phyloP scores from a whole-genome alignment of 139 green algal genomes.

The Nannochloris sp. region DNA sequence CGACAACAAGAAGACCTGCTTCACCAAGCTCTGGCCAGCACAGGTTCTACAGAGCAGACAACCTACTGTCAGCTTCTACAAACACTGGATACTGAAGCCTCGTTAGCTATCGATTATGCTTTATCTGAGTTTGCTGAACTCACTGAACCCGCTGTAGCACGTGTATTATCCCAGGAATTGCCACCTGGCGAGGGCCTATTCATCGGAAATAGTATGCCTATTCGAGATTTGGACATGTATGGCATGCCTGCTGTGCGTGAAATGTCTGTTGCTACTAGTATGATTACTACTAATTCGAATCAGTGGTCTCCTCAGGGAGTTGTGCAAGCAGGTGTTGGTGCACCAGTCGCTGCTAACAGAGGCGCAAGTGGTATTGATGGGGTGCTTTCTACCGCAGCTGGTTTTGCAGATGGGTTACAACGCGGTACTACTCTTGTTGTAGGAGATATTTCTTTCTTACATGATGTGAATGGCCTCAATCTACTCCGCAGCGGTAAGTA shows the following conservation, averaged over 20 bases:
- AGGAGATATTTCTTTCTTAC: conserved; percentile 96
- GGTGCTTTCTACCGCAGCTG: conserved; percentile 81
- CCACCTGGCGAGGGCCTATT: conserved; percentile 72
- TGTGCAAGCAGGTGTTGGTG: not conserved
- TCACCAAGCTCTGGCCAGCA: not conserved
- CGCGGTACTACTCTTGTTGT: conserved; percentile 80
- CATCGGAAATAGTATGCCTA: conserved; percentile 97
- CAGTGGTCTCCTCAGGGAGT: no score
- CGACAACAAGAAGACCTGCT: no score
- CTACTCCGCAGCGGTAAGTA: conserved; percentile 63
- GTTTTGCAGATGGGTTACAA: conserved; percentile 80
- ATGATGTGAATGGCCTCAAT: conserved; percentile 92
- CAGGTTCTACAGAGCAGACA: conserved; percentile 12
- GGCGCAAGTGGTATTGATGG: conserved; percentile 96
- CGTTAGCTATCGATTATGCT: conserved; percentile 25
- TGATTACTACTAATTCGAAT: no score
- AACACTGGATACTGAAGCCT: conserved; percentile 31
- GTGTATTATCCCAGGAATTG: conserved; percentile 30
- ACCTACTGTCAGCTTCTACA: conserved; percentile 30
- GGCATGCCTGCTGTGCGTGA: conserved; percentile 2
- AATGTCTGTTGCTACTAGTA: not conserved
- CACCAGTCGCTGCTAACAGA: conserved; percentile 75
- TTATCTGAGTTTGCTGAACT: conserved; percentile 26
- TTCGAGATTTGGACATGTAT: conserved; percentile 97
- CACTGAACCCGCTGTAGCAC: conserved; percentile 63